These are phyloP conservation scores for Pseudocercospora vitis DNA, from an alignment of 2,329 filamentous ascomycete species.

Conservation along the genomic window DNA sequence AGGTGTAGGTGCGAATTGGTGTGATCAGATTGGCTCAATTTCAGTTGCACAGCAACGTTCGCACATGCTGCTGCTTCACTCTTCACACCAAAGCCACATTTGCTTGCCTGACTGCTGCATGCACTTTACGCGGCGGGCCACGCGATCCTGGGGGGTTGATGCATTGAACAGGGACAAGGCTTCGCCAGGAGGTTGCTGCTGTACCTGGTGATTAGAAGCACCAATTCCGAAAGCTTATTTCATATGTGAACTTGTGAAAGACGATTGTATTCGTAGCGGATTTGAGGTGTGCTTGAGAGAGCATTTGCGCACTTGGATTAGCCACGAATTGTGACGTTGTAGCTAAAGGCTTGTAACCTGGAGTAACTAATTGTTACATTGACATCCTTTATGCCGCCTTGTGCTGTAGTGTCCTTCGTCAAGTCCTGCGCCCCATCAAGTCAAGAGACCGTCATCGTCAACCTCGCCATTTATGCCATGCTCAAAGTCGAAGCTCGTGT, in stretches of 20 bases:
- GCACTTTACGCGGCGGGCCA: neutral
- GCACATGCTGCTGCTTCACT: neutral
- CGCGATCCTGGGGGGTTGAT: conserved; percentile 4
- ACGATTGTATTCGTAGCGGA: neutral
- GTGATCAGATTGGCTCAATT: neutral
- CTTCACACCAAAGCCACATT: neutral
- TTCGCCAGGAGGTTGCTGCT: neutral
- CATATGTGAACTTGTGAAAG: neutral
- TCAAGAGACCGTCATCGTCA: too few relatives aligned
- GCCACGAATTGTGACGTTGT: neutral
- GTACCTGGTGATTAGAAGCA: neutral
- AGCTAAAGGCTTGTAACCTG: neutral
- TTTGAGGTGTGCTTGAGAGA: too few relatives aligned
- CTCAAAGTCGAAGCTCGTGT: neutral
- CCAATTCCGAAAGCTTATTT: conserved; percentile 1
- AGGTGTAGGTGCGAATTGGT: neutral
- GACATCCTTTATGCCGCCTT: too few relatives aligned
- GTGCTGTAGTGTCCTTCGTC: too few relatives aligned
- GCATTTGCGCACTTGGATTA: neutral
- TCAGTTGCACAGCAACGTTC: conserved; percentile 4
- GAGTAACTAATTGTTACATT: too few relatives aligned
- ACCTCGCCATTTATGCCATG: conserved; percentile 3
- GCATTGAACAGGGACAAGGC: conserved; percentile 3
- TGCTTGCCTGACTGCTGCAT: neutral
- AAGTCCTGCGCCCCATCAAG: neutral